Evolutionary conservation across 768 basidiomycete genomes (phyloP).

Genomic region (Austroboletus eburneus): DNA sequence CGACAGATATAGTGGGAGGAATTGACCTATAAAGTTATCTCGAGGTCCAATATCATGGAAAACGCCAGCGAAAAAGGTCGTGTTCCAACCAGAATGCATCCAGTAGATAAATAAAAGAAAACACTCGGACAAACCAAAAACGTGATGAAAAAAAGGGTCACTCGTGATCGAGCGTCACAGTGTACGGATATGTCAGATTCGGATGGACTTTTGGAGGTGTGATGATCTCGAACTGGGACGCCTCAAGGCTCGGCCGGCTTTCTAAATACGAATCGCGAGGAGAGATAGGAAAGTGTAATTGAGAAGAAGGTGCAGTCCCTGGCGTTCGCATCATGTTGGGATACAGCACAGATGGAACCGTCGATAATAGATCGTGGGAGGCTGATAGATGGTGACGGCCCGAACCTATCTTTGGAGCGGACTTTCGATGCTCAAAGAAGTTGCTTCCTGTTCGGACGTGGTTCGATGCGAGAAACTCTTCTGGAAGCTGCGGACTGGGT

Average conservation of each 20-base stretch:
- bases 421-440: conserved; percentile 26
- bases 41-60: conserved; percentile 4
- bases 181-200: conserved; percentile 56
- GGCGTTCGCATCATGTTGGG: conserved; percentile 14
- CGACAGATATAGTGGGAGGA: conserved; percentile 3
- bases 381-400: conserved; percentile 23
- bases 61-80: conserved; percentile 12
- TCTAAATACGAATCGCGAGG: conserved; percentile 27
- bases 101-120: conserved; percentile 18
- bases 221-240: conserved; percentile 64
- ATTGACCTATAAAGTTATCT: conserved; percentile 5
- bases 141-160: conserved; percentile 13
- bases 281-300: conserved; percentile 20
- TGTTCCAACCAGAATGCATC: conserved; percentile 9
- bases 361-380: conserved; percentile 29
- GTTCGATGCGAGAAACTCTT: conserved; percentile 38
- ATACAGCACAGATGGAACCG: conserved; percentile 7
- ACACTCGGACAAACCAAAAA: conserved; percentile 12
- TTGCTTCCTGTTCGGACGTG: conserved; percentile 31
- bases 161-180: conserved; percentile 46
- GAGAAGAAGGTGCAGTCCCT: conserved; percentile 27
- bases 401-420: conserved; percentile 16
- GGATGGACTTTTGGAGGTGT: conserved; percentile 42
- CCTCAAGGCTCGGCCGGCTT: conserved; percentile 54
- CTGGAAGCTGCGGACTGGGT: conserved; percentile 60